Conservation (phyloP, 1,284 basidiomycete genomes). For the Cutaneotrichosporon arboriforme region DNA sequence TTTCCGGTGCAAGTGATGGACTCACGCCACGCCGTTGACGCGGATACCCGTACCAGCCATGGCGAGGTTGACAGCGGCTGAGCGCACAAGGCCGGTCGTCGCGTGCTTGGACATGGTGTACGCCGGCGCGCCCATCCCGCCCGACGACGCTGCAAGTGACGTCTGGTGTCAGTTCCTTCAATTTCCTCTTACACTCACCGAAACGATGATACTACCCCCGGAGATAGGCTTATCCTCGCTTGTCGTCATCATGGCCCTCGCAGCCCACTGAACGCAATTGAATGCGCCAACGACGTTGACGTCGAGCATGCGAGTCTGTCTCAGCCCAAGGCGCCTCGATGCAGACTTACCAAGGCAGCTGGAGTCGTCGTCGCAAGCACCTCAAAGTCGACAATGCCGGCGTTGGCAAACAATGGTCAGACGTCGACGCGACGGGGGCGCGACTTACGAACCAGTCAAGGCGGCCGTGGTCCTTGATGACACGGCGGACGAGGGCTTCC, state of each 20-base stretch:
- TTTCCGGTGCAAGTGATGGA: too few species aligned
- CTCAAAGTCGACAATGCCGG: conserved; percentile 18
- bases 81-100: conserved; percentile 9
- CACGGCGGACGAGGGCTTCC: conserved; percentile 10
- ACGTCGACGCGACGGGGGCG: neutral
- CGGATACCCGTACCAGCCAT: conserved; percentile 12
- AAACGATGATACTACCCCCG: conserved; percentile 16
- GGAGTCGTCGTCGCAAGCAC: conserved; percentile 8
- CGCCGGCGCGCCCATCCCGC: conserved; percentile 15
- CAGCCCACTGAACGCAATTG: conserved; percentile 16
- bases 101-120: conserved; percentile 17
- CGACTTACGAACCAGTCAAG: conserved; percentile 18
- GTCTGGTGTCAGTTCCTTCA: conserved; percentile 2
- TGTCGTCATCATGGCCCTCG: conserved; percentile 15
- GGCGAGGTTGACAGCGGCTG: conserved; percentile 11
- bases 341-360: neutral
- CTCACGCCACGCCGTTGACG: conserved; percentile 13
- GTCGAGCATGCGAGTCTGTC: conserved; percentile 9
- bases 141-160: conserved; percentile 6
- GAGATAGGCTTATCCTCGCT: conserved; percentile 7
- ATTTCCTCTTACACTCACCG: conserved; percentile 1
- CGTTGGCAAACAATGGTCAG: conserved; percentile 13
- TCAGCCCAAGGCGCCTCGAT: neutral
- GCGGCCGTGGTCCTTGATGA: conserved; percentile 13
- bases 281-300: conserved; percentile 17